Evolutionary conservation across 768 basidiomycete genomes (phyloP), one percentile per base, ranked within the genome.

Genomic region (Mycena crocata): DNA sequence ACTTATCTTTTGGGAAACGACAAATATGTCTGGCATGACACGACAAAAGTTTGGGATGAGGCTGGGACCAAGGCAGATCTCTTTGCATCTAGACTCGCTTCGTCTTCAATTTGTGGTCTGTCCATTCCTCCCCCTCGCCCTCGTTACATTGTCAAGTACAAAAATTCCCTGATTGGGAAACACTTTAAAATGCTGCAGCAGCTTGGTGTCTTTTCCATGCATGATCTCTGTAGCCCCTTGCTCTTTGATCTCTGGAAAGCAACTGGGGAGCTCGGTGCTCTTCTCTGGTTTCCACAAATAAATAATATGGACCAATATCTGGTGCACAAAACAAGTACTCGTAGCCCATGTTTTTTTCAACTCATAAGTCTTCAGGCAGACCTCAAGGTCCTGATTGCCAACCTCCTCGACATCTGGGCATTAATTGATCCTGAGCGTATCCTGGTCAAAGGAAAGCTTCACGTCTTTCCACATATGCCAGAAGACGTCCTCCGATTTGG

Each of bases 111-210:
- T 10, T 70, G 74, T 28, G 80, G 78, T 1, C 67, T 82, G 1
- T 70, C 70, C 3, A 59, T 76, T 45, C 66, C 69, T 0, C 49
- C 76, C 1, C 59, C 76, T 7, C 72, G 75, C 12, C 67, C 79
- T 0, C 26, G 31, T 0, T 82, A 81, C 48, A 66, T 82, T 21
- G 61, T 79, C 1, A 74, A 79, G 55, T 81, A 82, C 60, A 75
- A 73, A 32, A 78, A 79, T 42, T 60, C 62, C 3, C 72, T 82
- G 1, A 77, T 82, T 21, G 78, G 81, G 1, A 79, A 78, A 48
- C 81, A 82, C 57, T 78, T 79, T 72, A 78, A 79, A 56, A 57
- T 52, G 0, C 70, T 82, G 0, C 70, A 73, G 44, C 79, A 81
- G 59, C 67, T 77, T 2, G 71, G 51, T 3, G 58, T 76, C 9